These are phyloP conservation scores for Fermentozyma sake DNA, from an alignment of 1,139 yeast genomes.

Conservation along the genomic window DNA sequence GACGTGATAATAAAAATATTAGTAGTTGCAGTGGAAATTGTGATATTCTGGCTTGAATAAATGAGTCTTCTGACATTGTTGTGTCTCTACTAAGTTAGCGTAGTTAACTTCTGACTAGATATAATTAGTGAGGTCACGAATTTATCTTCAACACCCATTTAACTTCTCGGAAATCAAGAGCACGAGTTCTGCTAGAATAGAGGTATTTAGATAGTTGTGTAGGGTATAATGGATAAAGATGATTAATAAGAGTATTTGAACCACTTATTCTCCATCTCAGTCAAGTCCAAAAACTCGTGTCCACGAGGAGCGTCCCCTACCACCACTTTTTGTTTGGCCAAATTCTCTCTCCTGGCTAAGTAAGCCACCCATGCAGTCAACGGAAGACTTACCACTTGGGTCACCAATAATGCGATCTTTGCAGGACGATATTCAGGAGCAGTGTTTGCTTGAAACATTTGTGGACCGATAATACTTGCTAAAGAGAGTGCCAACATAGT, in stretches of 20 bases:
- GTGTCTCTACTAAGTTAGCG: too few species aligned
- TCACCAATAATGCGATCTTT: slow-evolving; percentile 28
- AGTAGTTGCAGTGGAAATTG: too few species aligned
- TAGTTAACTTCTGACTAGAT: too few species aligned
- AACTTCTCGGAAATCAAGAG: too few species aligned
- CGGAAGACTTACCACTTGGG: slow-evolving; percentile 30
- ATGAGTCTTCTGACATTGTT: too few species aligned
- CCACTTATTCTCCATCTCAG: slow-evolving; percentile 16
- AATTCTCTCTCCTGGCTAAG: slow-evolving; percentile 24
- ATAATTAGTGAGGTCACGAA: too few species aligned
- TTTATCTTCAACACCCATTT: too few species aligned
- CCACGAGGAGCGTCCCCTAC: slow-evolving; percentile 8
- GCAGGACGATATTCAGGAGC: slow-evolving; percentile 33
- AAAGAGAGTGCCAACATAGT: slow-evolving; percentile 31
- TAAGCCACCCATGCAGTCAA: slow-evolving; percentile 22
- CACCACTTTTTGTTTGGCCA: slow-evolving; percentile 16
- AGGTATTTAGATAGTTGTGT: neutral
- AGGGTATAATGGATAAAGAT: too few species aligned
- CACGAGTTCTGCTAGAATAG: neutral
- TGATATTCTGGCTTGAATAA: too few species aligned
- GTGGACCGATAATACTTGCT: slow-evolving; percentile 38
- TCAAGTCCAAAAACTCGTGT: slow-evolving; percentile 23
- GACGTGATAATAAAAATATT: too few species aligned
- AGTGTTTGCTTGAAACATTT: slow-evolving; percentile 26
- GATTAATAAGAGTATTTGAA: slow-evolving; percentile 11